These are phyloP conservation scores for Neurospora sp. DNA, from an alignment of 495 filamentous ascomycete species.

Conservation along the genomic window DNA sequence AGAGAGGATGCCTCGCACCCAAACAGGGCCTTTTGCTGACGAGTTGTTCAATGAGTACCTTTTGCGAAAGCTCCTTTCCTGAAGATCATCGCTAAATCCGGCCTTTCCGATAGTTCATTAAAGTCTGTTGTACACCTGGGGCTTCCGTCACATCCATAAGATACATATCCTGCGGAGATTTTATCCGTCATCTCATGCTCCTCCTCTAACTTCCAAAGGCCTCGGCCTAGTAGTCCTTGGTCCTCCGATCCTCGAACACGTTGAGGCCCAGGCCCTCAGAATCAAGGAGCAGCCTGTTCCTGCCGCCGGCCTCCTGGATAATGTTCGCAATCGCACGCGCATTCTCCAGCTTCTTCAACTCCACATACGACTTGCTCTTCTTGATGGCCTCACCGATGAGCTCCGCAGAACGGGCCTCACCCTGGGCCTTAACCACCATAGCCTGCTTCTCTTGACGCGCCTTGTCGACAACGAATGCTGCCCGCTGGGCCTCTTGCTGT, in stretches of 20 bases:
- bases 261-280: constrained; percentile 84
- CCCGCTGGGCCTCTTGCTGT: constrained; percentile 94
- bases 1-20: not conserved
- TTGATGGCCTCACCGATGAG: constrained; percentile 99
- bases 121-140: constrained; percentile 10
- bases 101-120: constrained; percentile 1
- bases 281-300: constrained; percentile 92
- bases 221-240: constrained; percentile 28
- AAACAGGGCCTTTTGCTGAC: not conserved
- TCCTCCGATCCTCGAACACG: constrained; percentile 52
- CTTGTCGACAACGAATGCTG: constrained; percentile 97
- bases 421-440: constrained; percentile 95
- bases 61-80: not conserved
- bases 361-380: constrained; percentile 94
- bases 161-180: constrained; percentile 41
- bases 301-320: constrained; percentile 72
- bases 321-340: constrained; percentile 76
- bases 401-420: constrained; percentile 96
- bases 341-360: constrained; percentile 95
- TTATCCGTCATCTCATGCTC: constrained; percentile 9
- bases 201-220: not conserved
- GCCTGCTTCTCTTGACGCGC: constrained; percentile 99
- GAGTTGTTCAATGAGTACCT: not conserved
- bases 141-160: constrained; percentile 10
- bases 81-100: not conserved